Evolutionary conservation across 1,284 basidiomycete species (phyloP).

Genomic region (Malassezia furfur): DNA sequence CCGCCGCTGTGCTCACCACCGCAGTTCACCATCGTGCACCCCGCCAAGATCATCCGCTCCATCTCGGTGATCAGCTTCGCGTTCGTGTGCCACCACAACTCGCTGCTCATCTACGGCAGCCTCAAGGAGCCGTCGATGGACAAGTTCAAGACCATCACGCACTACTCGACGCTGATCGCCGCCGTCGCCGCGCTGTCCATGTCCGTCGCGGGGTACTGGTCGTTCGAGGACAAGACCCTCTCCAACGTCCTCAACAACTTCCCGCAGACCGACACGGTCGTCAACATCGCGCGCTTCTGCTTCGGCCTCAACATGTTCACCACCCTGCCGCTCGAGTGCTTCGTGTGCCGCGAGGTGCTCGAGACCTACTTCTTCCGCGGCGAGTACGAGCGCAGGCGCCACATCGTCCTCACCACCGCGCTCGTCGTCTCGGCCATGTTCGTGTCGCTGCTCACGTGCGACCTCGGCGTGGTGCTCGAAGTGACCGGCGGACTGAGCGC

Average conservation of each 20-base stretch:
- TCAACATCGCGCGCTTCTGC: slow-evolving; percentile 76
- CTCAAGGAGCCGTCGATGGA: slow-evolving; percentile 85
- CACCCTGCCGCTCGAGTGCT: slow-evolving; percentile 80
- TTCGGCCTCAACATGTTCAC: slow-evolving; percentile 99
- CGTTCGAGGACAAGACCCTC: slow-evolving; percentile 87
- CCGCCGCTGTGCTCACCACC: not conserved
- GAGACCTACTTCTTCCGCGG: slow-evolving; percentile 39
- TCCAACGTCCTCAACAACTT: slow-evolving; percentile 49
- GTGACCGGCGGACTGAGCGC: slow-evolving; percentile 91
- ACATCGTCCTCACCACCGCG: slow-evolving; percentile 78
- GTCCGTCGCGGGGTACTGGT: slow-evolving; percentile 78
- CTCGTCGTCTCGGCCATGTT: slow-evolving; percentile 70
- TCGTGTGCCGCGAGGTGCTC: slow-evolving; percentile 75
- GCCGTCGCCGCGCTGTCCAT: slow-evolving; percentile 51
- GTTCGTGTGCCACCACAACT: slow-evolving; percentile 48
- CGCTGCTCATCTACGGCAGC: slow-evolving; percentile 70
- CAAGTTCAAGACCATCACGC: slow-evolving; percentile 84
- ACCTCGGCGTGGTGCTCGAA: slow-evolving; percentile 93
- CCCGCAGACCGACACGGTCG: slow-evolving; percentile 38
- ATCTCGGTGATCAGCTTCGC: slow-evolving; percentile 48
- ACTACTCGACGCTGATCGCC: slow-evolving; percentile 51
- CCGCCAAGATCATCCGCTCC: slow-evolving; percentile 42
- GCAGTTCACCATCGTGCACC: slow-evolving; percentile 73
- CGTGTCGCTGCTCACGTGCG: slow-evolving; percentile 88
- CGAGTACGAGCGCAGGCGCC: slow-evolving; percentile 53